Evolutionary conservation across 768 basidiomycete species (phyloP).

Genomic region (Termitomyces sp.): DNA sequence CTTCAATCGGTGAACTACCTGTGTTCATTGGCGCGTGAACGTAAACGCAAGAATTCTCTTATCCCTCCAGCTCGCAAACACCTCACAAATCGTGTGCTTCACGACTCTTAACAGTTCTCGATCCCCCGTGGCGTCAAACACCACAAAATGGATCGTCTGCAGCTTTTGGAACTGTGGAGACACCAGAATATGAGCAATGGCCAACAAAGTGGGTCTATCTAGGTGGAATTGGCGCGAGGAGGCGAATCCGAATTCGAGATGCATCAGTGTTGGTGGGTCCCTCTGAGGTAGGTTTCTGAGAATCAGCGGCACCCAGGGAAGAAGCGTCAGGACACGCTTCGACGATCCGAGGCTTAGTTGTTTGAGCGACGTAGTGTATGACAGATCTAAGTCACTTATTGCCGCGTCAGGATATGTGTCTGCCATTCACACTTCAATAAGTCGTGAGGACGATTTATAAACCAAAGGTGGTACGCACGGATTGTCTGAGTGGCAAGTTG

Average conservation of each 20-base stretch:
- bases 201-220: slow-evolving; percentile 23
- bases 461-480: neutral
- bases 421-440: neutral
- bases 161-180: slow-evolving; percentile 18
- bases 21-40: slow-evolving; percentile 1
- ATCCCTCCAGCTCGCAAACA: slow-evolving; percentile 4
- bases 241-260: slow-evolving; percentile 24
- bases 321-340: slow-evolving; percentile 22
- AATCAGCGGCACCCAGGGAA: slow-evolving; percentile 25
- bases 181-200: slow-evolving; percentile 17
- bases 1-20: neutral
- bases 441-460: neutral
- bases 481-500: slow-evolving; percentile 10
- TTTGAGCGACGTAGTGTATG: slow-evolving; percentile 17
- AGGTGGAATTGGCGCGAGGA: slow-evolving; percentile 29
- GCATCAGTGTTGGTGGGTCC: slow-evolving; percentile 12
- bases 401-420: slow-evolving; percentile 12
- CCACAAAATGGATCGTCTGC: slow-evolving; percentile 24
- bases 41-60: slow-evolving; percentile 7
- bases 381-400: slow-evolving; percentile 19
- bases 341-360: slow-evolving; percentile 25
- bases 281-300: slow-evolving; percentile 16
- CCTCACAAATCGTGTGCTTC: slow-evolving; percentile 11
- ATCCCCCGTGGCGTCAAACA: slow-evolving; percentile 18
- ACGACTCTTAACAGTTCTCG: slow-evolving; percentile 10